Base-by-base conservation (phyloP, 1,139 yeast genomes). In the Yamadazyma taylorii region DNA sequence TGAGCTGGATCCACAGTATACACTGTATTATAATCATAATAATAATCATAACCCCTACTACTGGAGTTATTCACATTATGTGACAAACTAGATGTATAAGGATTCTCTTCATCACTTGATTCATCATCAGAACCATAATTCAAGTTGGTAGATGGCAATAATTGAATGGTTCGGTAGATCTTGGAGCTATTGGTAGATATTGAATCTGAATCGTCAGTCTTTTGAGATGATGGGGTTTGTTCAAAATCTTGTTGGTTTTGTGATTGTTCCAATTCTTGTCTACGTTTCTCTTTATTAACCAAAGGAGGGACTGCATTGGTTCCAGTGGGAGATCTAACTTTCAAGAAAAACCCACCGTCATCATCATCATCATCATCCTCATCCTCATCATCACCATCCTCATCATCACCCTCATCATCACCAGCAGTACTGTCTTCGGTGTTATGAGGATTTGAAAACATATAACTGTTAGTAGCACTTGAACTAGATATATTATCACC, bases 21-120 rank as follows among this genome's bases (percentile, higher is more conserved):
- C 15, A 88, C 96, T 1, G 92, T 76, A 55, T 86, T 87, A 60
- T 88, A 88, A 61, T 89, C 96, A 57, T 89, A 89, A 56, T 82
- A 81, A 64, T 86, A 85, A 56, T 85, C 89, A 55, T 81, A 82
- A 34, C 95, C 92, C 61, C 94, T 74, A 43, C 68, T 64, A 29
- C 63, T 60, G 45, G 79, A 74, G 42, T 86, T 79, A 51, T 79
- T 78, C 25, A 85, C 82, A 57, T 85, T 84, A 60, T 85, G 95
- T 4, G 90, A 81, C 44, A 82, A 71, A 29, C 90, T 85, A n/a
- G 74, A 68, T 14, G 75, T 68, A 42, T 68, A 70, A 14, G 76
- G 77, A 43, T 73, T 69, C 36, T 73, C 78, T 34, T 75, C 80
- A 38, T 74, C 78, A 44, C 80, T 79, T 22, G 74, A 73, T 47